phyloP scores from a whole-genome alignment of 805 yeast genomes.

The Zygotorulaspora florentina region DNA sequence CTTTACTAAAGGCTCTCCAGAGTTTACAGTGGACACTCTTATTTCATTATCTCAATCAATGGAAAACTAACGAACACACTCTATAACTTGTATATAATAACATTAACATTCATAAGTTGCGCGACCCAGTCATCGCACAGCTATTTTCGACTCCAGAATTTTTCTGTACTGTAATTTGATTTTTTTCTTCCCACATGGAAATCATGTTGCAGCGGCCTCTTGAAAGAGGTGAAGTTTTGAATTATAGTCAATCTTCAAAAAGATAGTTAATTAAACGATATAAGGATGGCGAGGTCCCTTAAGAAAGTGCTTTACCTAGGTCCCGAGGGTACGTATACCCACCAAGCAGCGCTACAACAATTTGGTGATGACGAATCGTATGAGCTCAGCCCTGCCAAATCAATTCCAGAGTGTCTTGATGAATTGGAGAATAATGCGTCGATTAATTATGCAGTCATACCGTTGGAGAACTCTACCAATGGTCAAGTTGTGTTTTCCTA shows the following conservation, averaged over 20 bases:
- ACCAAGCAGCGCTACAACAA: conserved; percentile 67
- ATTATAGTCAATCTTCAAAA: no score
- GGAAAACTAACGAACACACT: conserved; percentile 37
- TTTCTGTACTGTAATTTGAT: no score
- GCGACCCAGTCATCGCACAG: no score
- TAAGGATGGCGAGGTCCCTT: neutral
- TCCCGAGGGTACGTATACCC: conserved; percentile 90
- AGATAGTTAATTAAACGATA: no score
- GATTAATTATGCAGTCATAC: conserved; percentile 74
- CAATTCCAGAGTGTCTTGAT: conserved; percentile 63
- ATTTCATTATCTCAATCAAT: conserved; percentile 70
- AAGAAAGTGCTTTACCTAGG: conserved; percentile 71
- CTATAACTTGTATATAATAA: conserved; percentile 5
- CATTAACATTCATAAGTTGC: no score
- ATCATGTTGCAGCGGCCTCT: no score
- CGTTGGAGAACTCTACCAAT: conserved; percentile 91
- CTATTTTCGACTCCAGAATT: no score
- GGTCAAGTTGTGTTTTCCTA: conserved; percentile 88
- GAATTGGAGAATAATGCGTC: conserved; percentile 39
- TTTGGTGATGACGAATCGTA: conserved; percentile 38
- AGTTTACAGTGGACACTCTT: conserved; percentile 64
- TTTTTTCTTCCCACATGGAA: no score
- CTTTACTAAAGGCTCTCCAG: conserved; percentile 64
- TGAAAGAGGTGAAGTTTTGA: no score
- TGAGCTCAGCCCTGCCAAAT: conserved; percentile 25